Base-by-base conservation (phyloP, 2,329 filamentous ascomycete genomes). In the Sordariomycetes sp. region DNA sequence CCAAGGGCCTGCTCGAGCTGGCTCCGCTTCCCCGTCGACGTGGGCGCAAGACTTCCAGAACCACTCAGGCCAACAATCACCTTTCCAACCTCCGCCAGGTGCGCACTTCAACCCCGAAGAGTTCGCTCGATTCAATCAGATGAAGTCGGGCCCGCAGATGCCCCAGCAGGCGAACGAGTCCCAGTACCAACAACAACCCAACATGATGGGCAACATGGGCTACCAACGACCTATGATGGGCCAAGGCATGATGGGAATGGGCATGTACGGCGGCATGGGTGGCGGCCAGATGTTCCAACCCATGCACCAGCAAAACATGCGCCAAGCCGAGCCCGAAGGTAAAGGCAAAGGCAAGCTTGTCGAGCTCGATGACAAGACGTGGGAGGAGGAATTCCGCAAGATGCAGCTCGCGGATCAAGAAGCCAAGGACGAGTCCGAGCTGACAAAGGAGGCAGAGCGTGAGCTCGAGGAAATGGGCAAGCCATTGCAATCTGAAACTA, bases 311-410 rank as follows among this genome's bases (percentile, higher is more conserved):
- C 34, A 41, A 27, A 34, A 32, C 29, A 56, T 60, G 45, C 53
- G 68, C 48, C 50, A 67, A 49, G 63, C 63, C 41, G 53, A 63
- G 42, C 66, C 61, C 33, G 68, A 74, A 43, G 66, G 61, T 32
- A 83, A 87, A 57, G 85, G 83, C 39, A 96, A 96, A 56, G 88
- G 84, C 25, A 94, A 93, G 59, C 76, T 96, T 63, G 81, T 96
- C 10, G 92, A 96, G 63, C 73, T 96, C 17, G 86, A 95, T 54
- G 90, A 98, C 47, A 68, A 82, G 50, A 82, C 94, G 52, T 96
- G 92, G 92, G 90, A 96, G 60, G 86, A 87, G 48, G 87, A 96
- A 57, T 98, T 98, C 57, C 84, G 86, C 37, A 78, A 92, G 58
- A 79, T 95, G 54, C 86, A 90, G 54, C 63, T 81, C 42, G 68